These are phyloP conservation scores for Cenchrus americanus DNA, from an alignment of 176 grass and related monocot genomes.

Conservation along the genomic window DNA sequence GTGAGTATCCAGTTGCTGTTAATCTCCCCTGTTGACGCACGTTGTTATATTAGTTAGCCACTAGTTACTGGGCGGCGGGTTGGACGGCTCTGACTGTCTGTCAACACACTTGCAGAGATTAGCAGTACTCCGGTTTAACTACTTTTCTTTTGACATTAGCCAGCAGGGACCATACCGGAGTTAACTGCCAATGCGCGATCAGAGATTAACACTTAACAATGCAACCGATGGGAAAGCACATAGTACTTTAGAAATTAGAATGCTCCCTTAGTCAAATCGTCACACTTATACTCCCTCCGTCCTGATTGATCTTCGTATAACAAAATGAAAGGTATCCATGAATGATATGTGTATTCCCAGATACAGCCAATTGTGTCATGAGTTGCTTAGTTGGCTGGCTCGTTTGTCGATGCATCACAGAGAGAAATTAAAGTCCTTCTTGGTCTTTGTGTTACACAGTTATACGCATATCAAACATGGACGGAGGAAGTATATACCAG, in stretches of 20 bases:
- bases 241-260: background rate
- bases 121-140: background rate
- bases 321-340: no score
- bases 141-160: background rate
- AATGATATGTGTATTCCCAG: no score
- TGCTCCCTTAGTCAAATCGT: conserved; percentile 28
- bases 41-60: conserved; percentile 37
- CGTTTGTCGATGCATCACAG: no score
- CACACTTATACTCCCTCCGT: no score
- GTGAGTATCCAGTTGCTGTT: background rate
- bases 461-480: no score
- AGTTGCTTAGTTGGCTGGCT: no score
- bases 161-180: background rate
- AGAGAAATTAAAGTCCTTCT: no score
- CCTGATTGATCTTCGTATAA: no score
- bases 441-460: no score
- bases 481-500: no score
- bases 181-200: conserved; percentile 8
- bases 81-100: conserved; percentile 36
- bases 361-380: no score
- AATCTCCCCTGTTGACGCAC: background rate
- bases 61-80: conserved; percentile 38
- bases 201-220: background rate
- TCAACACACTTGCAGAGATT: background rate
- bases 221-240: background rate